These are phyloP conservation scores for Citrus mangshanensis DNA, from an alignment of 345 rosid species.

Conservation along the genomic window DNA sequence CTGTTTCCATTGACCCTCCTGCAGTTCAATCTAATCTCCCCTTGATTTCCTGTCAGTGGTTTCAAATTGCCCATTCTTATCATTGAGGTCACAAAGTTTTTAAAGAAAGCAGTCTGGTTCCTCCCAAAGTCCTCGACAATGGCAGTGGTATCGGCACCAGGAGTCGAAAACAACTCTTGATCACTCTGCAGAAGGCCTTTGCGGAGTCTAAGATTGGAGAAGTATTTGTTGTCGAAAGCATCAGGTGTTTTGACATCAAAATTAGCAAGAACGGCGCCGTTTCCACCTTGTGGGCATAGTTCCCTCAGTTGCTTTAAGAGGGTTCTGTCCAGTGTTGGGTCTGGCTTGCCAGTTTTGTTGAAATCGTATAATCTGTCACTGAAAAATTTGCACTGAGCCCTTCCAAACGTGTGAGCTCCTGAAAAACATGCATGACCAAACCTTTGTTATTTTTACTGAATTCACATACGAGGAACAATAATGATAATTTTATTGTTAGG, in stretches of 20 bases:
- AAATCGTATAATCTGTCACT: too few species aligned
- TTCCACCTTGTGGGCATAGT: conserved; percentile 54
- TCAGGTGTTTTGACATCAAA: conserved; percentile 52
- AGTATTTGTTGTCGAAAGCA: conserved; percentile 47
- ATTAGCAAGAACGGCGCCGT: conserved; percentile 23
- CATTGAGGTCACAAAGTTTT: conserved; percentile 55
- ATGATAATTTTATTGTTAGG: too few species aligned
- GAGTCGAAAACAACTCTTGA: conserved; percentile 51
- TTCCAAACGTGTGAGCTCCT: too few species aligned
- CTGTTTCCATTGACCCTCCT: conserved; percentile 35
- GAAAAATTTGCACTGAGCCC: too few species aligned
- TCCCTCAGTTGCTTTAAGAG: conserved; percentile 33
- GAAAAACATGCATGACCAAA: too few species aligned
- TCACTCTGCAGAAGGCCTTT: conserved; percentile 58
- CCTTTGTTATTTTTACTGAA: too few species aligned
- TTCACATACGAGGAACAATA: too few species aligned
- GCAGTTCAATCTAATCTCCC: conserved; percentile 61
- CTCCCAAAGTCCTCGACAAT: conserved; percentile 38
- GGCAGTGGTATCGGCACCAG: conserved; percentile 39
- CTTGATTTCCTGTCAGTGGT: conserved; percentile 41
- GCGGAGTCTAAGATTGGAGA: conserved; percentile 37
- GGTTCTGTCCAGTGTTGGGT: conserved; percentile 46
- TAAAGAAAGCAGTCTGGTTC: conserved; percentile 49
- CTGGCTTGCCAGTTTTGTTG: conserved; percentile 44
- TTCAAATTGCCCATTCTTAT: conserved; percentile 62